Base-by-base conservation (phyloP, 345 rosid species). In the Turritis glabra region DNA sequence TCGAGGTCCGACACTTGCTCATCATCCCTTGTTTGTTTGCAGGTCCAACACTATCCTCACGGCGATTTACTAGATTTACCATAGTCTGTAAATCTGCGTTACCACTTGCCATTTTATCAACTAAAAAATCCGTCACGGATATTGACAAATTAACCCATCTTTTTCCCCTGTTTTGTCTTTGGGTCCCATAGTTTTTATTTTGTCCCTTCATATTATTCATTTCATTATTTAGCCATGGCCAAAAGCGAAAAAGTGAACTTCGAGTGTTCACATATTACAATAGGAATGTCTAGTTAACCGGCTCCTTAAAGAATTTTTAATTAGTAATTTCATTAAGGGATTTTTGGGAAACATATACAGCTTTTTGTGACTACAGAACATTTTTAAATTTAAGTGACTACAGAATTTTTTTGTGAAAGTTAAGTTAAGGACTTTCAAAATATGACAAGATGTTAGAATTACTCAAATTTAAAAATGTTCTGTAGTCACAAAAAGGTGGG, bases 1-100 rank as follows among this genome's bases (percentile, higher is more conserved):
- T 71, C 72, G 67, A 77, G 80, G 62, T 70, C 67, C 55, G 62
- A 77, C 80, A 47, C 77, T 25, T 55, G 64, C 62, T 44, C 11
- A 44, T 69, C 46, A 74, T 47, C 19, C 1, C 21, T 52, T 35
- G 67, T 69, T 44, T 55, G 53, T 21, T 37, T 71, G 15, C 37
- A 56, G 48, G 30, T 64, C 51, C n/a, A 46, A 57, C 4, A 23
- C 47, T 64, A 71, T 64, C 54, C 54, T 50, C 50, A 21, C 64
- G 12, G 25, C 7, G 13, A 40, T 27, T 67, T 33, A 51, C 64
- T 52, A 7, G 1, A 22, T 33, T 44, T 54, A 47, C 52, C 23
- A 18, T 66, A 55, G 37, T 54, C 46, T 44, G 22, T 30, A 48
- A 35, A 58, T 27, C 38, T 41, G 48, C 51, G 60, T 57, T 74